A percentile compares a stretch with the other conserved stretches of the same genome.
Evolutionary conservation across 495 filamentous ascomycete genomes (phyloP).

Genomic region (Neurospora tetraspora): DNA sequence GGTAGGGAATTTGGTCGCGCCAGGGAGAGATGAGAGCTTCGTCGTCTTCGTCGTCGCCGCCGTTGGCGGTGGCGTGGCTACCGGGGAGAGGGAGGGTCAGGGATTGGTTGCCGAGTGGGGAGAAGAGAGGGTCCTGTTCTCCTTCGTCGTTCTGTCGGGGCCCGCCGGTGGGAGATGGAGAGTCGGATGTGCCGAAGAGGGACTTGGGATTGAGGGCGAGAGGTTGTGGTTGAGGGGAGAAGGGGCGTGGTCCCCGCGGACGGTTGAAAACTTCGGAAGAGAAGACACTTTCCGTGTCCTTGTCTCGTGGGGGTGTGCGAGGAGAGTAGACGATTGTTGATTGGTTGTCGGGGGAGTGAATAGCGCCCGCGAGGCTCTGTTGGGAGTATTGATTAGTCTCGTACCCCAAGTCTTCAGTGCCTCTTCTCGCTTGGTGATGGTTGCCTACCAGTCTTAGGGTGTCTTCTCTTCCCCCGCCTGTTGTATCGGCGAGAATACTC

Average conservation of each 20-base stretch:
- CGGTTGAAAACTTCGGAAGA: slow-evolving; percentile 35
- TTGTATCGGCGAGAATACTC: slow-evolving; percentile 39
- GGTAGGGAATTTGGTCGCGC: neutral
- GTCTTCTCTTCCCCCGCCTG: slow-evolving; percentile 7
- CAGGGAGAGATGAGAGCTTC: slow-evolving; percentile 10
- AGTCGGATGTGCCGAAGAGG: slow-evolving; percentile 11
- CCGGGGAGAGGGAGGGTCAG: neutral
- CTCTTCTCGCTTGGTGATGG: slow-evolving; percentile 11
- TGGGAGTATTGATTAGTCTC: slow-evolving; percentile 29
- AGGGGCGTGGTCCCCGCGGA: slow-evolving; percentile 38
- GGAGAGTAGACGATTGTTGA: neutral
- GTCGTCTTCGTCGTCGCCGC: slow-evolving; percentile 16
- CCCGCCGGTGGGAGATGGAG: neutral
- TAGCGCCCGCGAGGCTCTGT: slow-evolving; percentile 39
- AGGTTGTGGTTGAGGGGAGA: slow-evolving; percentile 40
- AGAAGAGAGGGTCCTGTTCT: neutral
- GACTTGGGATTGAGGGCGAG: slow-evolving; percentile 30
- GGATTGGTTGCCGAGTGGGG: neutral
- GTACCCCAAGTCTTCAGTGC: slow-evolving; percentile 37
- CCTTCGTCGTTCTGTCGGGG: neutral
- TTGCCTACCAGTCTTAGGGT: slow-evolving; percentile 10
- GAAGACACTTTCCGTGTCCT: slow-evolving; percentile 39
- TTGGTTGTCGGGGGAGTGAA: slow-evolving; percentile 3
- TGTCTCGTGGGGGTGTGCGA: slow-evolving; percentile 4
- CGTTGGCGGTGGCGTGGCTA: neutral